Evolutionary conservation across 1,284 basidiomycete species (phyloP).

Genomic region (Cutaneotrichosporon sp.): DNA sequence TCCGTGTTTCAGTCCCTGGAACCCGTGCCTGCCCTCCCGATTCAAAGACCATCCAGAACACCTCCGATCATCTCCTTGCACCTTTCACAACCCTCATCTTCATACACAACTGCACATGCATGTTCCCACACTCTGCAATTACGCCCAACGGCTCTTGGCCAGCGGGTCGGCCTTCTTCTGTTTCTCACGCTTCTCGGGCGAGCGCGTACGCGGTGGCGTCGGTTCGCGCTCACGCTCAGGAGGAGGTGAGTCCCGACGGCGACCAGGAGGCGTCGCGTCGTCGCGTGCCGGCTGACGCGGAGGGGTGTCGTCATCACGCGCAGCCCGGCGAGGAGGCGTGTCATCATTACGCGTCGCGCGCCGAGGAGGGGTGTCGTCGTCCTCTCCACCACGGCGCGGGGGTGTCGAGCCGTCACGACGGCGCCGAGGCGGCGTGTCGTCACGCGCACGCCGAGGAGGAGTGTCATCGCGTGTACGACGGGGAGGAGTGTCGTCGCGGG

Average conservation of each 20-base stretch:
- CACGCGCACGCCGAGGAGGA: background rate
- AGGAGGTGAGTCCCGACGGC: background rate
- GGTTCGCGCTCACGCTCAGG: background rate
- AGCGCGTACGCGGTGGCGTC: constrained; percentile 2
- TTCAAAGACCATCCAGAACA: background rate
- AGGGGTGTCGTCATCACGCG: background rate
- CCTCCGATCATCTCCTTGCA: too few species aligned
- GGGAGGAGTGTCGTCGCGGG: constrained; percentile 6
- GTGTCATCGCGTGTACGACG: constrained; percentile 7
- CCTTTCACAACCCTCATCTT: background rate
- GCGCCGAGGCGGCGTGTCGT: constrained; percentile 12
- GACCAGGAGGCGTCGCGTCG: background rate
- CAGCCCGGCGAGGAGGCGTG: background rate
- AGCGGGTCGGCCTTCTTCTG: constrained; percentile 24
- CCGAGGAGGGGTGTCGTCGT: constrained; percentile 20
- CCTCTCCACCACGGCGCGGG: constrained; percentile 6
- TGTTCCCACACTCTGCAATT: background rate
- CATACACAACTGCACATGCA: background rate
- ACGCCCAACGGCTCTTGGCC: constrained; percentile 25
- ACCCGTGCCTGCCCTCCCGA: background rate
- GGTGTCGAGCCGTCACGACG: constrained; percentile 10
- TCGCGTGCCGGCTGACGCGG: background rate
- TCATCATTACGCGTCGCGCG: constrained; percentile 6
- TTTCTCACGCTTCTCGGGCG: constrained; percentile 10
- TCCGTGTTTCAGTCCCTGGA: background rate